These are phyloP conservation scores for Vaccinium corymbosum DNA, from an alignment of 148 eudicot genomes.

Conservation along the genomic window DNA sequence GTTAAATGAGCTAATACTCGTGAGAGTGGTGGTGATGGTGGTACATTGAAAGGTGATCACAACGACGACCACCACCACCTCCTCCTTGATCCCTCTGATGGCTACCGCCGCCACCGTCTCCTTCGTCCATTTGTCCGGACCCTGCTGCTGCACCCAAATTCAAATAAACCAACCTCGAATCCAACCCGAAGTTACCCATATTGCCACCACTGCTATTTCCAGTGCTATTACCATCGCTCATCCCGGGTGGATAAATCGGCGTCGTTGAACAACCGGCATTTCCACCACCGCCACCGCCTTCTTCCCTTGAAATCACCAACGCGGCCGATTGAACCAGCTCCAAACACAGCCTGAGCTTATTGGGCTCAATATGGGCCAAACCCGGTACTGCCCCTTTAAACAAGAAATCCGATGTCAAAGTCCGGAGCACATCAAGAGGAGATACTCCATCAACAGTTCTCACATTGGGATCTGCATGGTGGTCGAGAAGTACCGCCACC, in stretches of 20 bases:
- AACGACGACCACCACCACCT: conserved; percentile 9
- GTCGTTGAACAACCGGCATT: conserved; percentile 15
- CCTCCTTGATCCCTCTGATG: conserved; percentile 30
- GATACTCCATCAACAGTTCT: conserved; percentile 80
- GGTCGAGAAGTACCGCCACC: conserved; percentile 93
- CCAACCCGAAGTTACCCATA: conserved; percentile 43
- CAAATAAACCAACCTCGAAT: conserved; percentile 77
- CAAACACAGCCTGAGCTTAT: conserved; percentile 80
- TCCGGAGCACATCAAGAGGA: conserved; percentile 70
- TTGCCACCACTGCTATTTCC: conserved; percentile 21
- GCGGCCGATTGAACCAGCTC: conserved; percentile 96
- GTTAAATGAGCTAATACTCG: conserved; percentile 33
- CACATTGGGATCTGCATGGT: conserved; percentile 91
- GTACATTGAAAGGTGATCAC: conserved; percentile 42
- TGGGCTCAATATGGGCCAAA: conserved; percentile 78
- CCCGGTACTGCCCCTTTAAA: conserved; percentile 94
- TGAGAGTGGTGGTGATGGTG: conserved; percentile 42
- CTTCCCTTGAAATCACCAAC: conserved; percentile 91
- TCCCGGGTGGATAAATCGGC: conserved; percentile 34
- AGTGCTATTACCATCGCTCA: conserved; percentile 19
- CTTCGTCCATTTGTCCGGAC: conserved; percentile 31
- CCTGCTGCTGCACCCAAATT: conserved; percentile 51
- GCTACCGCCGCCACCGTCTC: conserved; percentile 16
- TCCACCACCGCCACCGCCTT: conserved; percentile 34
- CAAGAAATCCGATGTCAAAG: conserved; percentile 83